Evolutionary conservation across 2,329 filamentous ascomycete genomes (phyloP), one percentile per base, ranked within the genome.

Genomic region (Nigrograna mackinnonii): DNA sequence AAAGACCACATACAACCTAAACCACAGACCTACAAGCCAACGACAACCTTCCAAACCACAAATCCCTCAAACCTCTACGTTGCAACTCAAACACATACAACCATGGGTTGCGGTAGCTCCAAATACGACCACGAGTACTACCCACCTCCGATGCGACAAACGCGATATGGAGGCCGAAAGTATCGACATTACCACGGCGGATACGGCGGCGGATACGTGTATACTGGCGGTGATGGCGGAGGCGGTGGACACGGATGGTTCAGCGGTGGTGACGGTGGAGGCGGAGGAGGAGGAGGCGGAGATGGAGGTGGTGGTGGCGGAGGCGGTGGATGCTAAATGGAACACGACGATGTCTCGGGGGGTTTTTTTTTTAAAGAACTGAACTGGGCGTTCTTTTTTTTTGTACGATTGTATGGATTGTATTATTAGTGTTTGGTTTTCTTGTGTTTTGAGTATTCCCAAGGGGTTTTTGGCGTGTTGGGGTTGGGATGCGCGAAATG

Each of bases 281-380:
- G 36, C 12, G 36, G 37, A 7, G 42, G 36, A 3, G 42, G 42
- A 21, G 42, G 24, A 20, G 35, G 36, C 2, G 41, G 30, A 2
- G 41, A 35, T 4, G 41, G 31, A 14, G 41, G 41, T 13, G 41
- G 41, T 17, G 40, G 35, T 36, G 42, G 42, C 7, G 42, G 42
- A 11, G 41, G 41, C 2, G 41, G 41, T 6, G 30, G 41, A 16
- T 34, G 37, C 28, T 43, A 37, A 16, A n/a, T n/a, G n/a, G n/a
- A n/a, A n/a, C n/a, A n/a, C n/a, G n/a, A n/a, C n/a, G n/a, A n/a
- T n/a, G n/a, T n/a, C n/a, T n/a, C n/a, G n/a, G n/a, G n/a, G n/a
- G n/a, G n/a, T n/a, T n/a, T n/a, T n/a, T n/a, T n/a, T n/a, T n/a
- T n/a, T n/a, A n/a, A n/a, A n/a, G n/a, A n/a, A n/a, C n/a, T n/a